A percentile compares a stretch with the other conserved stretches of the same genome.
Evolutionary conservation across 2,329 filamentous ascomycete species (phyloP).

Genomic region (Exophiala sp.): DNA sequence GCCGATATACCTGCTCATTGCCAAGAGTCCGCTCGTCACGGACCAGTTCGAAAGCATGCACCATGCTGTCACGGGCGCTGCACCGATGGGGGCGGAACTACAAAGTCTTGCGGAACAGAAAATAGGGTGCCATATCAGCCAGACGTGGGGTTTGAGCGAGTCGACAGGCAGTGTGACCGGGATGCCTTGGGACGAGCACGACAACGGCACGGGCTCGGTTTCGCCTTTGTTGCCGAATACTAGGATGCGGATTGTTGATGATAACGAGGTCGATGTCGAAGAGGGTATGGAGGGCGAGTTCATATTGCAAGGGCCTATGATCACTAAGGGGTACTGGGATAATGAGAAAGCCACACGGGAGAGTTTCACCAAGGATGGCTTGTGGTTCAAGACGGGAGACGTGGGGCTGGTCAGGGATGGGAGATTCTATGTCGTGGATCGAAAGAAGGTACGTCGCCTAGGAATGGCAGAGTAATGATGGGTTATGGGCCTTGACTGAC

Average conservation of each 20-base stretch:
- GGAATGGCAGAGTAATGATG: not conserved
- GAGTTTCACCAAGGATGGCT: constrained; percentile 50
- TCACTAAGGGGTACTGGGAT: constrained; percentile 36
- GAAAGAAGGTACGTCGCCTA: constrained; percentile 56
- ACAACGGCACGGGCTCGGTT: constrained; percentile 20
- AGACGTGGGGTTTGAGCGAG: constrained; percentile 27
- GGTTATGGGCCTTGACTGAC: constrained; percentile 33
- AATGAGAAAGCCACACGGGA: constrained; percentile 24
- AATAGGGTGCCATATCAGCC: constrained; percentile 36
- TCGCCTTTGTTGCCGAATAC: constrained; percentile 21
- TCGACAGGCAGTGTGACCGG: constrained; percentile 26
- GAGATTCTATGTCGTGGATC: constrained; percentile 89
- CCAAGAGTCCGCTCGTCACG: constrained; percentile 54
- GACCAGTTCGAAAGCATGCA: constrained; percentile 54
- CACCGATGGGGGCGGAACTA: constrained; percentile 54
- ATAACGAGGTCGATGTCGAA: constrained; percentile 25
- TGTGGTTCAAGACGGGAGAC: constrained; percentile 88
- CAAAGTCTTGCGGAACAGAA: constrained; percentile 52
- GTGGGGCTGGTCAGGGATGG: constrained; percentile 72
- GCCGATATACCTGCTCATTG: constrained; percentile 59
- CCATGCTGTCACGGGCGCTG: constrained; percentile 52
- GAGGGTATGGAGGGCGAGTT: constrained; percentile 56
- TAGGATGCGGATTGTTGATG: constrained; percentile 26
- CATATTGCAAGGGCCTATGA: constrained; percentile 57
- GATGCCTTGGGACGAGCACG: constrained; percentile 24